Evolutionary conservation across 2,329 filamentous ascomycete species (phyloP), one percentile per base, ranked within the genome.

Genomic region (Tolypocladium nubicola): DNA sequence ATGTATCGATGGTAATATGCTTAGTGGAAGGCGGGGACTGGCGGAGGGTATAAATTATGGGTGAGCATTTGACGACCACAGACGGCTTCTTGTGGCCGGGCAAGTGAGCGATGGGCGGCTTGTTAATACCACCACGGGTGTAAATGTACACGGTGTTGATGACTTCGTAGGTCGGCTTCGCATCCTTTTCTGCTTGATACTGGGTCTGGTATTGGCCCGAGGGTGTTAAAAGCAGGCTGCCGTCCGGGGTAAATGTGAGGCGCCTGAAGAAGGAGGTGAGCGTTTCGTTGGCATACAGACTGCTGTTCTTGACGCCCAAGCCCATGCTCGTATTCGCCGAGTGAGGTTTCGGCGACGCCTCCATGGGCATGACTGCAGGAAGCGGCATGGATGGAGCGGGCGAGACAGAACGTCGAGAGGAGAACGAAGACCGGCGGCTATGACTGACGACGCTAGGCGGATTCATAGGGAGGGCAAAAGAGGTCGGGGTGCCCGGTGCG

Each of bases 141-240:
- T 99, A 99, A 56, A 99, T 94, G 73, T 99, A 99, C 26, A 99
- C 95, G 0, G 94, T 99, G 68, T 99, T 99, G 65, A 89, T 91
- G 55, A 97, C 82, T 63, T 99, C 93, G 64, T 94, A 93, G 0
- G 81, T 81, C 0, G 84, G 80, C 70, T 92, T 96, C 2, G 79
- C 75, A 61, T 91, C 88, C 53, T 82, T 82, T 26, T 86, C 76
- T 1, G 69, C 62, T 53, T 84, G 83, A 62, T 90, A 84, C 54
- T 90, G 83, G 2, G 87, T 88, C 69, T 96, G 95, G 73, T 94
- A 97, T 68, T 97, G 94, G 9, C 94, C 94, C 2, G 94, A 93
- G 2, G 94, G 94, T 0, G 94, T 99, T 61, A 99, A 86, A 5
- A 99, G 80, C 54, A 99, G 77, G 69, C 92, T 96, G 33, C 94